Evolutionary conservation across 352 stramenopile species (phyloP), one percentile per base, ranked within the genome.

Genomic region (Globisporangium ultimum): DNA sequence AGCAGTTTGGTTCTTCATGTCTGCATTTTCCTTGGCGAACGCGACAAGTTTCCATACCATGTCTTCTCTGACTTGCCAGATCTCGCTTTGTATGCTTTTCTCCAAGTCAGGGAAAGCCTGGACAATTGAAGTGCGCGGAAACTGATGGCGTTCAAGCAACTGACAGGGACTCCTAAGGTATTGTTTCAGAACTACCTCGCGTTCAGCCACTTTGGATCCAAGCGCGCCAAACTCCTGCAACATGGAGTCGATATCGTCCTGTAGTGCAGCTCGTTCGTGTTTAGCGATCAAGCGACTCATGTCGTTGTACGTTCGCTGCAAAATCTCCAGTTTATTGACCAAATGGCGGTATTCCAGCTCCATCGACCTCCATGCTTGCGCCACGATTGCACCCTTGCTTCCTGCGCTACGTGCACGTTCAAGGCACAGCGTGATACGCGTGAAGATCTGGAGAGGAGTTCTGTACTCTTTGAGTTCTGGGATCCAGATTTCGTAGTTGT

Each of bases 381-480:
- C 3, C 42, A 60, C 22, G 9, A 13, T 34, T 0, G 48, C 3
- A 15, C 12, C 14, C 22, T 40, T 40, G 28, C 7, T 36, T 8
- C 40, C 36, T 21, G 63, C 17, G 60, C 62, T 53, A 10, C 54
- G 59, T 3, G 47, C 58, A 34, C 74, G 18, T 12, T 71, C 54
- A 11, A 68, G 64, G 12, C 53, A 46, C 14, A 75, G 61, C 28
- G 71, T 63, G 56, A 84, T 71, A 0, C 66, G 61, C 8, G 67
- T 67, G 12, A 55, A 54, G 21, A 84, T 76, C 53, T 82, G 71
- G 12, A 67, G 57, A 0, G 72, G 68, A 2, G 68, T 78, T 49
- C 64, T 67, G 47, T 67, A 70, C 18, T 71, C 53, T 2, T 46
- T 56, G 1, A 59, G 56, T 10, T 73, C 62, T 34, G 64, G 51